Base-by-base conservation (phyloP, 2,329 filamentous ascomycete species). In the Cordyceps militaris region DNA sequence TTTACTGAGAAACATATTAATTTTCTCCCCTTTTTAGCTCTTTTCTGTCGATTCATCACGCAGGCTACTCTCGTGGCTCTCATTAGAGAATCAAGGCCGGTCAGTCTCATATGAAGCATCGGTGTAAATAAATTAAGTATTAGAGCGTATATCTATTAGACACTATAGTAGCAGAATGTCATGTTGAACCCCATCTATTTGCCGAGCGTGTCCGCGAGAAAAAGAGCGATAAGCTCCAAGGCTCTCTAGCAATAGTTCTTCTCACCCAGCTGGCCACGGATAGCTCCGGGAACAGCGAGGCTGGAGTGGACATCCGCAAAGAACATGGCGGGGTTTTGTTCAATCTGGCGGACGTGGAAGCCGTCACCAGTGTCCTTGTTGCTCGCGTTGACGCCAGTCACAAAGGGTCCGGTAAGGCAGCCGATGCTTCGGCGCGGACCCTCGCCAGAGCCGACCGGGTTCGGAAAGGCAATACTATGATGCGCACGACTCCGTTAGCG, bases 221-320 rank as follows among this genome's bases (percentile, higher is more conserved):
- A n/a, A n/a, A n/a, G n/a, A n/a, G n/a, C n/a, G n/a, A 28, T 19
- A 26, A 8, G 19, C 47, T 16, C 3, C 3, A 21, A 30, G 2
- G 23, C 16, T 13, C 23, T 10, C 36, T 44, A 57, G 28, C 55
- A 57, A 19, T 23, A 42, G 1, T 57, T 46, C 52, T 59, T 49
- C 44, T 61, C 58, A 56, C 59, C 68, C 50, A 79, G 64, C 67
- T 83, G 80, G 8, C 78, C 80, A 57, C 80, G 71, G 34, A 79
- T 74, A 52, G 78, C 80, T 59, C 80, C 80, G 30, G 77, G 73
- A 8, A 77, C 67, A 34, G 74, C 79, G 26, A 73, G 65, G 61
- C 66, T 73, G 6, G 79, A 79, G 68, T 83, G 80, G 1, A 76
- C 71, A 63, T 83, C 80, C 38, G 77, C 73, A 64, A 81, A 81